Conservation (phyloP, 2,329 filamentous ascomycete genomes). For the Ophiostoma tasmaniense region DNA sequence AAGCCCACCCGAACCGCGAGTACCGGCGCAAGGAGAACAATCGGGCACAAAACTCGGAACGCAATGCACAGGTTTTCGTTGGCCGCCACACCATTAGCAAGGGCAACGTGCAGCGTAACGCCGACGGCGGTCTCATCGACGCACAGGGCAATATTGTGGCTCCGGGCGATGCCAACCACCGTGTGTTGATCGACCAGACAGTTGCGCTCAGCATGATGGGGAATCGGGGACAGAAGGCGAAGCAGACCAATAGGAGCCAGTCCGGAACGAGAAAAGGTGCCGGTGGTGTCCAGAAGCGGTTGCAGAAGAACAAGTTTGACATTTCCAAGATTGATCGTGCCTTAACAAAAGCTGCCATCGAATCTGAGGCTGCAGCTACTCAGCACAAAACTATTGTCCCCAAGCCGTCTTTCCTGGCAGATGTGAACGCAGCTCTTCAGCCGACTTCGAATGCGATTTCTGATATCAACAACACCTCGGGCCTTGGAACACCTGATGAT, state of each 20-base stretch:
- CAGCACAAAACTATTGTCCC: neutral
- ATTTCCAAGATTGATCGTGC: neutral
- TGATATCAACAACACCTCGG: neutral
- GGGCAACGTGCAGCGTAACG: constrained; percentile 15
- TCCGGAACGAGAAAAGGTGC: neutral
- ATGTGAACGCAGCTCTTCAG: no score
- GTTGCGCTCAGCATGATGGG: constrained; percentile 10
- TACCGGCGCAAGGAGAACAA: constrained; percentile 22
- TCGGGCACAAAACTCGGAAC: constrained; percentile 21
- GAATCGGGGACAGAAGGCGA: neutral
- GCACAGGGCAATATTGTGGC: constrained; percentile 20
- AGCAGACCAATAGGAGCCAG: neutral
- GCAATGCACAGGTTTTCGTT: constrained; percentile 21
- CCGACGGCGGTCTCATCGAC: constrained; percentile 18
- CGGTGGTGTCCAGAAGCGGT: neutral
- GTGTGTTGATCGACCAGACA: constrained; percentile 20
- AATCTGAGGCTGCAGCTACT: neutral
- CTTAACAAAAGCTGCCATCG: neutral
- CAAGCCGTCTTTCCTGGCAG: neutral
- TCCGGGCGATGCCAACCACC: constrained; percentile 8
- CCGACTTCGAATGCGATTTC: neutral
- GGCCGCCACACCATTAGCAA: constrained; percentile 20
- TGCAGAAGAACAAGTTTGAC: neutral
- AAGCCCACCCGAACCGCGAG: constrained; percentile 20
- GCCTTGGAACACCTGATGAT: neutral